phyloP scores from a whole-genome alignment of 345 rosid species.

The Kernera saxatilis region DNA sequence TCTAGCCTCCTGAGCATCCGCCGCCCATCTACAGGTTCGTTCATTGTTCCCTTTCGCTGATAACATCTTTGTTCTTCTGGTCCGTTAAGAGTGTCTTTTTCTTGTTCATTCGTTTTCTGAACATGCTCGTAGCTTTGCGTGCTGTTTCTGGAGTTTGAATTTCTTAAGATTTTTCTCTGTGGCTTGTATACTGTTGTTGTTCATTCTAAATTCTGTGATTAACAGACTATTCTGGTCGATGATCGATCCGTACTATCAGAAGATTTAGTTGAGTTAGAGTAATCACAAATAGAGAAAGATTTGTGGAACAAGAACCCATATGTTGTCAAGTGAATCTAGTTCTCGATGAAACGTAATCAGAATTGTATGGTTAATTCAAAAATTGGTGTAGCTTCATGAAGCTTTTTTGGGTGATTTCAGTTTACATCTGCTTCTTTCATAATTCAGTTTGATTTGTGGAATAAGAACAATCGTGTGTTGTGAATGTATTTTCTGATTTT shows the following conservation, averaged over 20 bases:
- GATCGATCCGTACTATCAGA: neutral
- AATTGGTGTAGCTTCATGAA: too few species aligned
- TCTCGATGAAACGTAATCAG: too few species aligned
- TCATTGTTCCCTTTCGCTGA: neutral
- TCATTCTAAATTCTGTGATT: too few species aligned
- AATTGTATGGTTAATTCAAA: too few species aligned
- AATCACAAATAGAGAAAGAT: neutral
- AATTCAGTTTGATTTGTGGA: neutral
- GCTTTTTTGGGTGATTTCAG: too few species aligned
- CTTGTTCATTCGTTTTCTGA: neutral
- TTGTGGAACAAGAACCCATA: neutral
- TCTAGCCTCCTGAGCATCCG: neutral
- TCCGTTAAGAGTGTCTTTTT: neutral
- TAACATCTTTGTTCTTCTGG: neutral
- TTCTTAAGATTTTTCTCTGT: neutral
- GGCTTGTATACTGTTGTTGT: neutral
- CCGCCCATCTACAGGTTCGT: slow-evolving; percentile 28
- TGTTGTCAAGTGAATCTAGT: too few species aligned
- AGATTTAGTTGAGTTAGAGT: neutral
- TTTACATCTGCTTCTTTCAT: neutral
- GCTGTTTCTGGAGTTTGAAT: neutral
- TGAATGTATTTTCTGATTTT: too few species aligned
- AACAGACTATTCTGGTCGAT: too few species aligned
- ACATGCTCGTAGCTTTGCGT: neutral
- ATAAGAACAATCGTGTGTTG: too few species aligned